Evolutionary conservation across 805 yeast genomes (phyloP).

Genomic region (Teunomyces gatunensis): DNA sequence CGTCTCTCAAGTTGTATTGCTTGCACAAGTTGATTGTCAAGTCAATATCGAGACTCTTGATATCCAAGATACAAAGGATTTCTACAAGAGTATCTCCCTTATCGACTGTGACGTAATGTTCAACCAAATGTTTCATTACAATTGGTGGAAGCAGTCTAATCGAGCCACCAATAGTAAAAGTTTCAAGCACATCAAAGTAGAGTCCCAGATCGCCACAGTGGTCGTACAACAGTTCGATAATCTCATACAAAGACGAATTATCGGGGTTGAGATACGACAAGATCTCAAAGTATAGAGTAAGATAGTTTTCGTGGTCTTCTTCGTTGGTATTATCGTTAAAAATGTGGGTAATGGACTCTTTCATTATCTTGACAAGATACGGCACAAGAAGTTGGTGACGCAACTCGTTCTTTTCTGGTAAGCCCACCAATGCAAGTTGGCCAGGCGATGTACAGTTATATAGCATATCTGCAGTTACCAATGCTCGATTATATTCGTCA

Average conservation of each 20-base stretch:
- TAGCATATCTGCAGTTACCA: conserved; percentile 52
- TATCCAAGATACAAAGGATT: conserved; percentile 66
- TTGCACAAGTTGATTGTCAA: conserved; percentile 63
- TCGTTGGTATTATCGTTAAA: conserved; percentile 20
- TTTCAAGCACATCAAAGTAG: conserved; percentile 54
- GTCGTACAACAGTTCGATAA: conserved; percentile 26
- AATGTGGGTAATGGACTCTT: conserved; percentile 47
- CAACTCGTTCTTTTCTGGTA: conserved; percentile 46
- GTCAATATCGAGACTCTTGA: conserved; percentile 72
- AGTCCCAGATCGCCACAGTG: conserved; percentile 23
- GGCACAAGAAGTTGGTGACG: conserved; percentile 51
- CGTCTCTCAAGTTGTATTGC: conserved; percentile 54
- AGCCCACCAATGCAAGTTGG: conserved; percentile 51
- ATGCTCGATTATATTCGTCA: conserved; percentile 53
- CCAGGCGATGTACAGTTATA: conserved; percentile 45
- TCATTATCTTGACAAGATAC: conserved; percentile 56
- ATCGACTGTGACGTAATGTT: conserved; percentile 38
- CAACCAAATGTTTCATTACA: conserved; percentile 61
- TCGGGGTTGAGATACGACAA: conserved; percentile 8
- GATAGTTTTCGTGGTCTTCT: conserved; percentile 15
- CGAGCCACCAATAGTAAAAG: conserved; percentile 46
- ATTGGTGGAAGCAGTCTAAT: conserved; percentile 57
- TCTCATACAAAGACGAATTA: conserved; percentile 7
- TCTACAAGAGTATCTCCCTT: conserved; percentile 58
- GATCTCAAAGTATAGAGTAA: conserved; percentile 16